Evolutionary conservation across 306 rosid species (phyloP).

Genomic region (Pterocarpus santalinus): DNA sequence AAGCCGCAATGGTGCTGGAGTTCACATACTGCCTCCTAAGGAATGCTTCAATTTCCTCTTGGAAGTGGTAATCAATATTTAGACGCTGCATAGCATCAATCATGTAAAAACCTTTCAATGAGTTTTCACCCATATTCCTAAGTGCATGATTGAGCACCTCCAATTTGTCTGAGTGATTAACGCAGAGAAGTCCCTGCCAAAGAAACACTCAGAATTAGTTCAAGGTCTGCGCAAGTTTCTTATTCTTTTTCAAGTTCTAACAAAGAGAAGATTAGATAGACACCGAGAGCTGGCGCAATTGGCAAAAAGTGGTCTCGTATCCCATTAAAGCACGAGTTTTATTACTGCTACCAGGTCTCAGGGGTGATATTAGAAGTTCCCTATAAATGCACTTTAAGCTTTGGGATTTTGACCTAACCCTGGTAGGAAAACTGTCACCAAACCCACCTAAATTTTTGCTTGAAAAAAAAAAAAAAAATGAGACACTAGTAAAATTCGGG

Average conservation of each 20-base stretch:
- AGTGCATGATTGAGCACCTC: slow-evolving; percentile 35
- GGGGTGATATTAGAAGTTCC: too few species aligned
- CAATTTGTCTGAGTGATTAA: slow-evolving; percentile 30
- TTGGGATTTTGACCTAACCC: too few species aligned
- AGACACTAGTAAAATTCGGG: too few species aligned
- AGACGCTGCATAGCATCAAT: slow-evolving; percentile 62
- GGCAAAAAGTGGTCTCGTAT: too few species aligned
- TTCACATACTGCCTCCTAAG: slow-evolving; percentile 36
- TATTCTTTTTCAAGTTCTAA: neutral
- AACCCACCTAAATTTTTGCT: too few species aligned
- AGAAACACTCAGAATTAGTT: neutral
- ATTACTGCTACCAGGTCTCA: too few species aligned
- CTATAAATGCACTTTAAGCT: too few species aligned
- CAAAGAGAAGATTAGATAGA: neutral
- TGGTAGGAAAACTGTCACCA: too few species aligned
- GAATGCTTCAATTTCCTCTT: slow-evolving; percentile 54
- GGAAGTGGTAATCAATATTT: slow-evolving; percentile 56
- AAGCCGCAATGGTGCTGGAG: neutral
- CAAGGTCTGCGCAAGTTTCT: neutral
- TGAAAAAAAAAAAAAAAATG: too few species aligned
- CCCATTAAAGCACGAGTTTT: too few species aligned
- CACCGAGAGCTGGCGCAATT: too few species aligned
- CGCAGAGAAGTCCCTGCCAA: slow-evolving; percentile 38
- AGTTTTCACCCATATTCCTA: neutral
- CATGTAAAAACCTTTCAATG: slow-evolving; percentile 41